A percentile compares a stretch with the other conserved stretches of the same genome.
Conservation (phyloP, 2,329 filamentous ascomycete genomes). For the Penicillium sp. region DNA sequence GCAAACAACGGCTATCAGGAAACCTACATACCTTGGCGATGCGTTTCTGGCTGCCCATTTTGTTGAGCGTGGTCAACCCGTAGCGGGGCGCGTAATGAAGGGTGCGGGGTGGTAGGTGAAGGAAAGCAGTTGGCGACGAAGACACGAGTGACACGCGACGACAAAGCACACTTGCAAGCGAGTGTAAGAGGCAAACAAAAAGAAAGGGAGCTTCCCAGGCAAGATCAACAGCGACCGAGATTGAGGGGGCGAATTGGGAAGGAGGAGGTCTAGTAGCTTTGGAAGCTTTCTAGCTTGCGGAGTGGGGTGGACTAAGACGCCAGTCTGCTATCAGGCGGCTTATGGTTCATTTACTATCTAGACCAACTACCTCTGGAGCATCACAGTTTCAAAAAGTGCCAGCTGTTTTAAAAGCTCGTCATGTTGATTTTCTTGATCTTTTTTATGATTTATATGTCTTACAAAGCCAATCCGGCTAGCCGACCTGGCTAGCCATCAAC, state of each 20-base stretch:
- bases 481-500: neutral
- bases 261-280: slow-evolving; percentile 15
- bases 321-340: slow-evolving; percentile 10
- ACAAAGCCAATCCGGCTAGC: neutral
- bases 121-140: slow-evolving; percentile 1
- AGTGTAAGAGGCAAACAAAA: neutral
- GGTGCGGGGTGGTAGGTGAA: slow-evolving; percentile 13
- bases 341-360: too few relatives aligned
- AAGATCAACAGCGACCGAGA: neutral
- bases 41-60: slow-evolving; percentile 49
- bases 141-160: neutral
- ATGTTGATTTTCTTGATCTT: neutral
- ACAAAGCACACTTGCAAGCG: neutral
- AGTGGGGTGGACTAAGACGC: slow-evolving; percentile 22
- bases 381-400: neutral
- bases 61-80: slow-evolving; percentile 7
- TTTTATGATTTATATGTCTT: neutral
- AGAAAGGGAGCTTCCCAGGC: neutral
- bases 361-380: neutral
- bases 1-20: neutral
- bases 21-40: slow-evolving; percentile 45
- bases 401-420: neutral
- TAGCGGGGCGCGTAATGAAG: slow-evolving; percentile 16
- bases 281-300: slow-evolving; percentile 1
- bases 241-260: neutral